These are phyloP conservation scores for Blepharisma japonicum DNA, from an alignment of 73 alveolate genomes.

Conservation along the genomic window DNA sequence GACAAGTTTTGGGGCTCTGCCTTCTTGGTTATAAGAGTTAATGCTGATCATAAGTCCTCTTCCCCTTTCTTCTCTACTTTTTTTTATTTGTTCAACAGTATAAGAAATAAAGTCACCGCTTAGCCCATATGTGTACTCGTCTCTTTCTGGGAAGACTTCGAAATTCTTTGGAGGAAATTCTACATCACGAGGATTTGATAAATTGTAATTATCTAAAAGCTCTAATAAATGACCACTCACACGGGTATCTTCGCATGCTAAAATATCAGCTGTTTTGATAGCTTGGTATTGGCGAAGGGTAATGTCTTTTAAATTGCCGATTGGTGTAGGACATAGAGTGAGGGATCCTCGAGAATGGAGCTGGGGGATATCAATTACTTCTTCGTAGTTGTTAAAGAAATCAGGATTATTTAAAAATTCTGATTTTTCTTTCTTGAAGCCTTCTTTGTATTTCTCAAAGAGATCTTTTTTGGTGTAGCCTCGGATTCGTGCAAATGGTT, in stretches of 20 bases:
- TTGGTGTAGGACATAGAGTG: constrained; percentile 81
- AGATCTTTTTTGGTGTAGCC: too few species aligned
- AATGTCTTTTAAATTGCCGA: constrained; percentile 80
- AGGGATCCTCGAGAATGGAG: constrained; percentile 36
- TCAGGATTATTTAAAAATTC: background rate
- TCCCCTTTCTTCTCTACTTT: constrained; percentile 67
- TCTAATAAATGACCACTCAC: constrained; percentile 72
- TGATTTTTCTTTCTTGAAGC: background rate
- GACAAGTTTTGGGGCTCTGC: constrained; percentile 68
- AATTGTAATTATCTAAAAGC: constrained; percentile 48
- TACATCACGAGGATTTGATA: constrained; percentile 43
- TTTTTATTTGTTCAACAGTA: constrained; percentile 41
- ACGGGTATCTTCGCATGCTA: constrained; percentile 92
- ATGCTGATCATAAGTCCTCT: constrained; percentile 76
- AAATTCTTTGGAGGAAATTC: constrained; percentile 53
- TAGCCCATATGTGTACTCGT: constrained; percentile 30
- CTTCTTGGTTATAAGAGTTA: constrained; percentile 70
- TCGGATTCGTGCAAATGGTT: too few species aligned
- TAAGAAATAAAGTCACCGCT: constrained; percentile 52
- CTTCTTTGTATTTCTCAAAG: too few species aligned
- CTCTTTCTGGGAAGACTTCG: constrained; percentile 46
- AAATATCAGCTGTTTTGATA: constrained; percentile 62
- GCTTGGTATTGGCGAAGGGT: constrained; percentile 68
- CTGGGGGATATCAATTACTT: constrained; percentile 36
- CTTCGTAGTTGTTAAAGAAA: constrained; percentile 22